A percentile compares a stretch with the other conserved stretches of the same genome.
Evolutionary conservation across 768 basidiomycete genomes (phyloP).

Genomic region (Melanogaster broomeanus): DNA sequence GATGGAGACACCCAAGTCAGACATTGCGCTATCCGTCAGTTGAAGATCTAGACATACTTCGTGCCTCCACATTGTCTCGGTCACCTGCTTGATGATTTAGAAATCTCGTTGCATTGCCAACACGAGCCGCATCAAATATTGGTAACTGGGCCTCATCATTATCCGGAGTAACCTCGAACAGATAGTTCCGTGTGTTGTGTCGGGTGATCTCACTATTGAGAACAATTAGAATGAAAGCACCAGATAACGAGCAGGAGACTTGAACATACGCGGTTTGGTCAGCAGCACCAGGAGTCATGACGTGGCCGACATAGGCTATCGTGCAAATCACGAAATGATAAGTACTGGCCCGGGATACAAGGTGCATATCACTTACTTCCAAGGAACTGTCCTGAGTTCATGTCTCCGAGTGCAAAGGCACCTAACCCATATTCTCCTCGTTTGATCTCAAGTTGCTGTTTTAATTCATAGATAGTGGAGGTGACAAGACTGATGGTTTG

Average conservation of each 20-base stretch:
- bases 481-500: no score
- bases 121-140: slow-evolving; percentile 39
- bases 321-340: background rate
- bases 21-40: no score
- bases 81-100: slow-evolving; percentile 36
- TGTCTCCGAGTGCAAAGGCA: slow-evolving; percentile 39
- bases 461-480: background rate
- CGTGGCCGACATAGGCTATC: slow-evolving; percentile 44
- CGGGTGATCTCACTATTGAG: slow-evolving; percentile 10
- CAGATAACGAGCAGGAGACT: background rate
- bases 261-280: slow-evolving; percentile 2
- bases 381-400: slow-evolving; percentile 26
- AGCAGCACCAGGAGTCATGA: slow-evolving; percentile 17
- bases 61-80: slow-evolving; percentile 22
- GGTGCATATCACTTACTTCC: slow-evolving; percentile 27
- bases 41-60: no score
- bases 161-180: slow-evolving; percentile 25
- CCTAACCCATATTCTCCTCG: slow-evolving; percentile 43
- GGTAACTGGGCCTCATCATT: background rate
- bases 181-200: slow-evolving; percentile 33
- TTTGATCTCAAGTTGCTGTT: slow-evolving; percentile 39
- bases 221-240: background rate
- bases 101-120: slow-evolving; percentile 48
- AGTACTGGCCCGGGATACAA: background rate
- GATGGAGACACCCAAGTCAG: background rate